These are phyloP conservation scores for Nannochloris sp. DNA, from an alignment of 139 green algal species.

Conservation along the genomic window DNA sequence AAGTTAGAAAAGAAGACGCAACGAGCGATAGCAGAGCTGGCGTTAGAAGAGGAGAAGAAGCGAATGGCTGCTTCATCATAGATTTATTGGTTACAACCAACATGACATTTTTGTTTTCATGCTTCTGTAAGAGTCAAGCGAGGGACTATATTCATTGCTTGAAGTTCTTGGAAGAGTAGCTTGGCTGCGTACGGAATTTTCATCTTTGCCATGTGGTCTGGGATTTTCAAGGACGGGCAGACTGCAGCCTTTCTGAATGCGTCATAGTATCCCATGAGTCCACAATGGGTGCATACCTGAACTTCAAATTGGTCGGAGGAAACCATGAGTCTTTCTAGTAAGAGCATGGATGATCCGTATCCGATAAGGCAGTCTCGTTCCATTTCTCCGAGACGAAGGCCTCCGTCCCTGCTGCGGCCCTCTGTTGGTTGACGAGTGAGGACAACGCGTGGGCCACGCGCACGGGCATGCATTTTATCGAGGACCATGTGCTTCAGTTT, in stretches of 20 bases:
- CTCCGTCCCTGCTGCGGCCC: slow-evolving; percentile 84
- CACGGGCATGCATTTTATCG: slow-evolving; percentile 98
- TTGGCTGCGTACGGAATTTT: slow-evolving; percentile 96
- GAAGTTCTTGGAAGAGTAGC: slow-evolving; percentile 93
- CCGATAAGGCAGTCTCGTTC: slow-evolving; percentile 97
- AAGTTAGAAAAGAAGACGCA: slow-evolving; percentile 73
- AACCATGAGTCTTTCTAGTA: slow-evolving; percentile 98
- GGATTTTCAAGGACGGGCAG: slow-evolving; percentile 45
- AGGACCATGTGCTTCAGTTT: slow-evolving; percentile 99
- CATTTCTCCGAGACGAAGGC: slow-evolving; percentile 92
- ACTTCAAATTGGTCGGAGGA: slow-evolving; percentile 87
- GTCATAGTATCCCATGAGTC: slow-evolving; percentile 88
- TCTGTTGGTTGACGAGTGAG: slow-evolving; percentile 97
- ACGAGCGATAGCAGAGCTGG: slow-evolving; percentile 60
- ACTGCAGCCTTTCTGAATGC: slow-evolving; percentile 48
- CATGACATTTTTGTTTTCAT: slow-evolving; percentile 10
- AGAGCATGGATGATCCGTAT: slow-evolving; percentile 81
- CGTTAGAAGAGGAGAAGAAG: slow-evolving; percentile 49
- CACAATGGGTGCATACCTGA: slow-evolving; percentile 91
- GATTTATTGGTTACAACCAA: slow-evolving; percentile 2
- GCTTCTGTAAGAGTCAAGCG: slow-evolving; percentile 61
- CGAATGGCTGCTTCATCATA: slow-evolving; percentile 12
- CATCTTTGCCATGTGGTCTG: slow-evolving; percentile 70
- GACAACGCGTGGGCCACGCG: slow-evolving; percentile 72
- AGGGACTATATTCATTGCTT: slow-evolving; percentile 92